Base-by-base conservation (phyloP, 129 eudicot genomes). In the carrot (Daucus carota) region DNA sequence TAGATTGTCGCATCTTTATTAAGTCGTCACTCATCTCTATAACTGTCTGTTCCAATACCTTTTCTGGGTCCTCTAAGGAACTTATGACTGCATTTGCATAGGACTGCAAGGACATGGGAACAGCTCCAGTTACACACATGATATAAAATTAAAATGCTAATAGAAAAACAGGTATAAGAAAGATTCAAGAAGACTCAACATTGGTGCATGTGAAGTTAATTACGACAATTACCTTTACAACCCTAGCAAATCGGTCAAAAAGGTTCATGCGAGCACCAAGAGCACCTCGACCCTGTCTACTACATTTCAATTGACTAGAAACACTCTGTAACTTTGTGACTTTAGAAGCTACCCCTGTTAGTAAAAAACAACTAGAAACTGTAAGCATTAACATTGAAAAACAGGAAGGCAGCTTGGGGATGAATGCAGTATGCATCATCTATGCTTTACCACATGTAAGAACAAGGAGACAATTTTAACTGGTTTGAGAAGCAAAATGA, bases 71-170 rank as follows among this genome's bases (percentile, higher is more conserved):
- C 66, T 82, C 85, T 36, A 82, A 82, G 18, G 82, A 72, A 43
- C 82, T 82, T 82, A 82, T 22, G 44, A 78, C 34, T 74, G 85
- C 85, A 82, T 82, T 82, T 74, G 85, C 85, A 78, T 82, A 82
- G 24, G 85, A 82, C 85, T 82, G 72, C 66, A 76, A 40, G 10
- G 22, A 24, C 8, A 65, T 29, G 48, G 17, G 14, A 28, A 60
- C 59, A 73, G 42, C 62, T 33, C 44, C 52, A 45, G n/a, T 73
- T 10, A 73, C 36, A 31, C 44, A 47, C 18, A 73, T 46, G 17
- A 47, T 29, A 20, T 4, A 62, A 28, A 72, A 0, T 2, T 11
- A 3, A 9, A 45, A 46, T 32, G 52, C 40, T 46, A 2, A 9
- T n/a, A n/a, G n/a, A n/a, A n/a, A 20, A 28, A 26, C 5, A 26